These are phyloP conservation scores for Penicillium janthinellum DNA, from an alignment of 2,329 filamentous ascomycete species.

Conservation along the genomic window DNA sequence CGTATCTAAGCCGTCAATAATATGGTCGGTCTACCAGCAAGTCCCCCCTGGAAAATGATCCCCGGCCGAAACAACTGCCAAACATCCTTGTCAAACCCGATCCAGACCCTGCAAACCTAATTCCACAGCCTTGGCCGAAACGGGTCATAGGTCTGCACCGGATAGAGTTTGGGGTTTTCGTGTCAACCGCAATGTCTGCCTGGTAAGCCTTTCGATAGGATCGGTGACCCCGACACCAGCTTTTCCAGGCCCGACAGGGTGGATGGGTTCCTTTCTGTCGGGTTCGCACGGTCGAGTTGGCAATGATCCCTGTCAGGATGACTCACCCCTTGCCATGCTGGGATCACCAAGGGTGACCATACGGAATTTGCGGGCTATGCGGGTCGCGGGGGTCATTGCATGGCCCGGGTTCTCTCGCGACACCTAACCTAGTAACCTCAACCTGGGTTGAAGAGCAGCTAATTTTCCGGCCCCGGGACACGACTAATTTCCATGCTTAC, in stretches of 20 bases:
- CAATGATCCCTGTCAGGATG: background rate
- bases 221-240: conserved; percentile 17
- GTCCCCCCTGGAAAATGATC: background rate
- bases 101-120: background rate
- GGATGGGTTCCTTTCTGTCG: conserved; percentile 1
- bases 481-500: background rate
- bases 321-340: background rate
- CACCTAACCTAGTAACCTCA: background rate
- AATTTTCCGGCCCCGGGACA: background rate
- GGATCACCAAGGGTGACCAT: no score
- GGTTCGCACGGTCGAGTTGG: background rate
- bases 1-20: no score
- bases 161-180: background rate
- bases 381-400: background rate
- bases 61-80: background rate
- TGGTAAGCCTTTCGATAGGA: background rate
- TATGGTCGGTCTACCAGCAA: background rate
- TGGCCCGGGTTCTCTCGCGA: background rate
- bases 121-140: background rate
- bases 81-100: background rate
- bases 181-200: background rate
- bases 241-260: conserved; percentile 7
- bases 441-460: background rate
- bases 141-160: background rate
- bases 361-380: background rate